Evolutionary conservation across 2,329 filamentous ascomycete genomes (phyloP).

Genomic region (Aspergillus unguis): DNA sequence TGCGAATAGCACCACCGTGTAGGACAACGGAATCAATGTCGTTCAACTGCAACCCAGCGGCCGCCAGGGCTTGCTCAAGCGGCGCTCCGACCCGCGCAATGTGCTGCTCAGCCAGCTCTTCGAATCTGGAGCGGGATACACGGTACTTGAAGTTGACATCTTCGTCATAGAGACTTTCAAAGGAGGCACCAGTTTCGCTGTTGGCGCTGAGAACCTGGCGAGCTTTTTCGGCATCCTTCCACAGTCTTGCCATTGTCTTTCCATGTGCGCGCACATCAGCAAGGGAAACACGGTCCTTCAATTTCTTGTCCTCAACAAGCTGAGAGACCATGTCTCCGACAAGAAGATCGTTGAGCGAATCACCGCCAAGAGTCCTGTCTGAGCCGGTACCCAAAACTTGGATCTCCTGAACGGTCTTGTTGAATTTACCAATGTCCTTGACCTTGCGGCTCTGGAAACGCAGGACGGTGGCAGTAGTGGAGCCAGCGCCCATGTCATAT

Average conservation of each 20-base stretch:
- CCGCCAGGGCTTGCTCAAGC: conserved; percentile 69
- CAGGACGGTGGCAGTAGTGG: conserved; percentile 82
- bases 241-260: conserved; percentile 81
- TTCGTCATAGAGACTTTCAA: conserved; percentile 80
- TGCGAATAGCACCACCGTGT: conserved; percentile 84
- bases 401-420: conserved; percentile 97
- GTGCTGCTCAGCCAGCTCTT: conserved; percentile 68
- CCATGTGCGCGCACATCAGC: conserved; percentile 65
- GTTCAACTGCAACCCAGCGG: conserved; percentile 66
- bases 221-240: conserved; percentile 83
- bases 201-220: conserved; percentile 94
- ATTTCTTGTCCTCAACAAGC: conserved; percentile 66
- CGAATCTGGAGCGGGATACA: conserved; percentile 74
- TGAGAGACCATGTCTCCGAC: conserved; percentile 82
- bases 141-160: conserved; percentile 94
- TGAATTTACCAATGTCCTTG: conserved; percentile 88
- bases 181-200: conserved; percentile 71
- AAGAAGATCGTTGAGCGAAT: conserved; percentile 82
- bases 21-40: conserved; percentile 90
- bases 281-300: conserved; percentile 37
- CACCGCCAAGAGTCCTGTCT: conserved; percentile 86
- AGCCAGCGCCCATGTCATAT: conserved; percentile 97
- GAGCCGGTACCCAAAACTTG: conserved; percentile 80
- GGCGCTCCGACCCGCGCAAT: conserved; percentile 65
- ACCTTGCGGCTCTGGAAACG: conserved; percentile 84